Evolutionary conservation across 306 rosid genomes (phyloP).

Genomic region (Prunus fruticosa): DNA sequence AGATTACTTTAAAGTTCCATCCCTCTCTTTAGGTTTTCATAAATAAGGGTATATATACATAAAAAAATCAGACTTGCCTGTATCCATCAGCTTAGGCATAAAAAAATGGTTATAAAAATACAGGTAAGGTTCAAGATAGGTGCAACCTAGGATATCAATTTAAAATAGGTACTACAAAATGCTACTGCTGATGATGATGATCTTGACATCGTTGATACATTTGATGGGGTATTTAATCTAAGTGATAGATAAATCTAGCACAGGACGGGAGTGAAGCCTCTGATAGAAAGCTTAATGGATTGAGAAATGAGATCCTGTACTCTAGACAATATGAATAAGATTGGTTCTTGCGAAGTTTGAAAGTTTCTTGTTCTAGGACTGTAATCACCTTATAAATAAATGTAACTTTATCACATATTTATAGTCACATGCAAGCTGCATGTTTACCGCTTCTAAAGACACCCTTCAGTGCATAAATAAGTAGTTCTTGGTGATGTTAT

Average conservation of each 20-base stretch:
- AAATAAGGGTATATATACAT: neutral
- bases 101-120: neutral
- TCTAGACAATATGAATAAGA: neutral
- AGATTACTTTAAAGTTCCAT: neutral
- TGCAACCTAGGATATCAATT: neutral
- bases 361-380: neutral
- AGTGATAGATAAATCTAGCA: neutral
- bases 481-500: neutral
- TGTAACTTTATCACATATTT: neutral
- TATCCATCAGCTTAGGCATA: neutral
- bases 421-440: neutral
- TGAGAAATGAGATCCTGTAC: neutral
- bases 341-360: neutral
- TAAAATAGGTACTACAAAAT: neutral
- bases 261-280: neutral
- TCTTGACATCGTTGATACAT: neutral
- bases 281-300: neutral
- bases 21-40: neutral
- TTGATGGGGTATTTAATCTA: neutral
- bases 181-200: neutral
- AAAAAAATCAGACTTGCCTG: neutral
- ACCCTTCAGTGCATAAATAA: neutral
- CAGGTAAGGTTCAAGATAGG: neutral
- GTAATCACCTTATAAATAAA: neutral
- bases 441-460: neutral